phyloP scores from a whole-genome alignment of 2,329 filamentous ascomycete genomes.

The Colletotrichum gloeosporioides region DNA sequence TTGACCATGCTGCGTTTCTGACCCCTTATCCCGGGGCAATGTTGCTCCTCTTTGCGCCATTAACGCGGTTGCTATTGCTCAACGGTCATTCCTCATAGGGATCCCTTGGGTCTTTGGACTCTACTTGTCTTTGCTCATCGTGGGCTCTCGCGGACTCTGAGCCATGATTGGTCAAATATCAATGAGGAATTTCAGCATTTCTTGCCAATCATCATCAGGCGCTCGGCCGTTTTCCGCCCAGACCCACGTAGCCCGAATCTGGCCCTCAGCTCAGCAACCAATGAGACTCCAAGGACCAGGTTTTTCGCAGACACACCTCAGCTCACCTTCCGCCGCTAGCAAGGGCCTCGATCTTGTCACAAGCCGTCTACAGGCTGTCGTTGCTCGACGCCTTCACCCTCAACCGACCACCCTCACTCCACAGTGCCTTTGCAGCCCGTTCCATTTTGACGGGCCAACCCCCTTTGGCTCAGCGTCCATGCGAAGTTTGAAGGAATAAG shows the following conservation, averaged over 20 bases:
- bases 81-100: neutral
- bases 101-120: neutral
- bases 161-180: conserved; percentile 14
- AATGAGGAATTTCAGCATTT: conserved; percentile 3
- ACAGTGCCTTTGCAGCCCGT: conserved; percentile 1
- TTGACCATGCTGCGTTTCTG: conserved; percentile 6
- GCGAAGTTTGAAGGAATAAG: neutral
- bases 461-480: conserved; percentile 8
- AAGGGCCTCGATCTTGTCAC: conserved; percentile 28
- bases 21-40: neutral
- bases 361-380: conserved; percentile 36
- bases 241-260: conserved; percentile 8
- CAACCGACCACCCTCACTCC: conserved; percentile 4
- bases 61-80: neutral
- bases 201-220: conserved; percentile 15
- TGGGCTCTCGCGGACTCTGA: neutral
- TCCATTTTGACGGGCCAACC: conserved; percentile 7
- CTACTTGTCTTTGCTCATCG: conserved; percentile 3
- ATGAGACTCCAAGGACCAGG: conserved; percentile 32
- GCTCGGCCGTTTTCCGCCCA: neutral
- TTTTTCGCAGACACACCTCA: conserved; percentile 38
- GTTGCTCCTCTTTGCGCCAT: conserved; percentile 4
- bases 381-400: conserved; percentile 35
- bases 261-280: conserved; percentile 28
- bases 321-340: conserved; percentile 33